Evolutionary conservation across 352 stramenopile genomes (phyloP), one percentile per base, ranked within the genome.

Genomic region (Proteromonas lacertae): DNA sequence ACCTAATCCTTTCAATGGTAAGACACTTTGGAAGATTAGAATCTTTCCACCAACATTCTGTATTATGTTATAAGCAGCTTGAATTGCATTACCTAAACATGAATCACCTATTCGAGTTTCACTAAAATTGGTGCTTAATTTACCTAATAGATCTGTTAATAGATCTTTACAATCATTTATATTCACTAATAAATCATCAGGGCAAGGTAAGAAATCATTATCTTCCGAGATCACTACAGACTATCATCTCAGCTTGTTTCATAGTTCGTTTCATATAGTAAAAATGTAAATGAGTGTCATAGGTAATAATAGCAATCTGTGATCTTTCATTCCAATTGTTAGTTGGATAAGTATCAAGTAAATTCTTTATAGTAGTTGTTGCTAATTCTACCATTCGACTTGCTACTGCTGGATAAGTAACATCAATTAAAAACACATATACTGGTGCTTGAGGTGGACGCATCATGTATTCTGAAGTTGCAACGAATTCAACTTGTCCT

Each of bases 121-220:
- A 49, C 50, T 66, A 70, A 65, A 92, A 38, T 77, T 79, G 36
- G 50, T 44, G 0, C 81, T 79, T 2, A 97, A 58, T 29, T 62
- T 72, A 41, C 96, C 78, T 25, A 98, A 62, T 43, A 98, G 71
- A 29, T 60, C 54, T 28, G 95, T 80, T 13, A 96, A 59, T 8
- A 92, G 57, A 8, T 75, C 57, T 25, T 81, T 62, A 26, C 63
- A 84, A 45, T 99, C 72, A 20, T 53, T 69, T 35, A 96, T 51
- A 55, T 96, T 95, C 8, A 96, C 82, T 29, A 99, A 60, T 31
- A 99, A 55, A 53, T 96, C 77, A 45, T 95, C 83, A 9, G 57
- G 57, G 5, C 43, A 18, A 17, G 62, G 66, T 38, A 83, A 48
- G 55, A 82, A 77, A 4, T 71, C 46, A 30, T 83, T 64, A 7